Evolutionary conservation across 192 early-diverging fungal species (phyloP), one percentile per base, ranked within the genome.

Genomic region (Phycomyces nitens): DNA sequence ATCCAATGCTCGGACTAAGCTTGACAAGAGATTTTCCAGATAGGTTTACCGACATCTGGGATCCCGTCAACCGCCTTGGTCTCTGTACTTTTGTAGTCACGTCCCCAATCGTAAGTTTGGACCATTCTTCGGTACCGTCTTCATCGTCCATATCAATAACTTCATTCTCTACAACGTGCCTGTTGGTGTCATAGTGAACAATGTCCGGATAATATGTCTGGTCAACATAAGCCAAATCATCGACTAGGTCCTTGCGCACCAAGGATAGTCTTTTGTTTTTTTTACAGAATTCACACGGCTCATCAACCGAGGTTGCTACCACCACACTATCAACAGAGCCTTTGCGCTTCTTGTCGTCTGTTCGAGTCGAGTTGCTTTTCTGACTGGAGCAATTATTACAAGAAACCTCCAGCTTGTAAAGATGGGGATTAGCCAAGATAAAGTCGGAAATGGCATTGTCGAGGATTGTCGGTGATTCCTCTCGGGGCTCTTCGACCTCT

Each of bases 221-320:
- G 42, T 72, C 64, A 41, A 72, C 58, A 47, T 72, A 72, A 21
- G 59, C 53, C 29, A 72, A 41, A 38, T 72, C 71, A 10, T 63
- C 62, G 20, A 34, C 38, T n/a, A 63, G 41, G 18, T 63, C 34
- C 23, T 42, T 63, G 38, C 40, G 29, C n/a, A 63, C 22, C 38
- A 63, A 12, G 12, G 62, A 63, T 12, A 63, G 40, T 40, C 62
- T 21, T 23, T 63, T 63, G 8, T 53, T 27, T 18, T 53, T 63
- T 53, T 54, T 22, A 16, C 62, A 63, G 1, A n/a, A 16, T 3
- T 20, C 22, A 40, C 62, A 63, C 22, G n/a, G 0, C n/a, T 43
- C 62, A 7, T 39, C 22, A 15, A 54, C 40, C 14, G 50, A 38
- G 0, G 62, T 41, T 24, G 41, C 38, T 4, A 26, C 39, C 16